phyloP scores from a whole-genome alignment of 1,284 basidiomycete genomes.

The Trametes sp. region DNA sequence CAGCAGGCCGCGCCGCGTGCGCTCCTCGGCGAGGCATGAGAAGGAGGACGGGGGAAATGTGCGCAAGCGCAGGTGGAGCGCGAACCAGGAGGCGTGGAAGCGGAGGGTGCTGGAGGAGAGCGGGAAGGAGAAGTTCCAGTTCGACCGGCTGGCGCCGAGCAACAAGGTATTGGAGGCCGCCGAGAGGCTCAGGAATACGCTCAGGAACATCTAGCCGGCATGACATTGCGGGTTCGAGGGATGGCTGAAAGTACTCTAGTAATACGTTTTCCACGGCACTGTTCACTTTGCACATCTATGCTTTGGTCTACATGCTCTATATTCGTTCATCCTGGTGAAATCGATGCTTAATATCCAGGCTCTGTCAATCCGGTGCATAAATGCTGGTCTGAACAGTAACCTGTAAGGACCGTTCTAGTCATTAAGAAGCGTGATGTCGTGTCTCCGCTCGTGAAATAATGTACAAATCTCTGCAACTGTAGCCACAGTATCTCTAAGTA shows the following conservation, averaged over 20 bases:
- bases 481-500: not conserved
- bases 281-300: not conserved
- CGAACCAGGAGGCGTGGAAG: slow-evolving; percentile 37
- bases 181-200: slow-evolving; percentile 3
- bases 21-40: not conserved
- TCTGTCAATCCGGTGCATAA: no score
- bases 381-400: no score
- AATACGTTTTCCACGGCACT: not conserved
- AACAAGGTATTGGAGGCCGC: no score
- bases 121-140: slow-evolving; percentile 19
- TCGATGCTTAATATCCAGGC: no score
- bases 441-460: not conserved
- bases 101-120: slow-evolving; percentile 26
- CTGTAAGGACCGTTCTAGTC: not conserved
- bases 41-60: not conserved
- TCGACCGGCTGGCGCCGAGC: slow-evolving; percentile 5
- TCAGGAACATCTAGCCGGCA: not conserved
- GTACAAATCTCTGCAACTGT: not conserved
- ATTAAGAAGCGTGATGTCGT: not conserved
- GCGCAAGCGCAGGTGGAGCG: slow-evolving; percentile 23
- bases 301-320: not conserved
- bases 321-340: not conserved
- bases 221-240: no score
- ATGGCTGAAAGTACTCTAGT: slow-evolving; percentile 15
- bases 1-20: slow-evolving; percentile 1